Evolutionary conservation across 129 eudicot genomes (phyloP).

Genomic region (Artemisia argyi): DNA sequence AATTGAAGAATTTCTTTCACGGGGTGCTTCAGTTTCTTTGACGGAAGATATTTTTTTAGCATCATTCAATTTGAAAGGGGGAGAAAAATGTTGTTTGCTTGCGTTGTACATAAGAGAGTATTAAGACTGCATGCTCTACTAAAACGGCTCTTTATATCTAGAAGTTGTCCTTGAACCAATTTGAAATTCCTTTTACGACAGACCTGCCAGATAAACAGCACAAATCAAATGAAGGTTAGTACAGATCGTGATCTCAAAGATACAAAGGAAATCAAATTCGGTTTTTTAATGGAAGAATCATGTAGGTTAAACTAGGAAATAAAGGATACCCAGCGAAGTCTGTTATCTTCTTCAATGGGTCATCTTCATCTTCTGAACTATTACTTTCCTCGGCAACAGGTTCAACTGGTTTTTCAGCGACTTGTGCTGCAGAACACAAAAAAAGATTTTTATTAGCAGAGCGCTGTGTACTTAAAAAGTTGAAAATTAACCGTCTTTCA

Average conservation of each 20-base stretch:
- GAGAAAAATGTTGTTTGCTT: slow-evolving; percentile 23
- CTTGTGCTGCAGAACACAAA: too few relatives aligned
- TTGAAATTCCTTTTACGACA: slow-evolving; percentile 76
- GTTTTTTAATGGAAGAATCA: not conserved
- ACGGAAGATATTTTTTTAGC: slow-evolving; percentile 10
- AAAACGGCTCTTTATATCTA: slow-evolving; percentile 23
- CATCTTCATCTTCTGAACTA: slow-evolving; percentile 60
- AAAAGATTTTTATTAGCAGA: too few relatives aligned
- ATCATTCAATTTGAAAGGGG: not conserved
- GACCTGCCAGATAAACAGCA: slow-evolving; percentile 52
- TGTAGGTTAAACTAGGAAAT: not conserved
- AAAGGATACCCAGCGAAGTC: slow-evolving; percentile 73
- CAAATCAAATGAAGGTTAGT: not conserved
- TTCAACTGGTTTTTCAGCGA: slow-evolving; percentile 41
- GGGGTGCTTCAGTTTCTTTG: slow-evolving; percentile 21
- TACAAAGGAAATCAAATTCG: not conserved
- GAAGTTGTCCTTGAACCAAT: slow-evolving; percentile 89
- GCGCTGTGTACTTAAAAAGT: too few relatives aligned
- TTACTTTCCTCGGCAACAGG: slow-evolving; percentile 41
- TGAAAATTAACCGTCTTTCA: too few relatives aligned
- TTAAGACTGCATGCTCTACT: slow-evolving; percentile 10
- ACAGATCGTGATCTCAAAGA: not conserved
- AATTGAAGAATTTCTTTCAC: slow-evolving; percentile 23
- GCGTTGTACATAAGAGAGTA: not conserved
- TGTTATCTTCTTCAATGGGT: slow-evolving; percentile 63